Conservation (phyloP, 2,329 filamentous ascomycete genomes). For the Penicillium sp. region DNA sequence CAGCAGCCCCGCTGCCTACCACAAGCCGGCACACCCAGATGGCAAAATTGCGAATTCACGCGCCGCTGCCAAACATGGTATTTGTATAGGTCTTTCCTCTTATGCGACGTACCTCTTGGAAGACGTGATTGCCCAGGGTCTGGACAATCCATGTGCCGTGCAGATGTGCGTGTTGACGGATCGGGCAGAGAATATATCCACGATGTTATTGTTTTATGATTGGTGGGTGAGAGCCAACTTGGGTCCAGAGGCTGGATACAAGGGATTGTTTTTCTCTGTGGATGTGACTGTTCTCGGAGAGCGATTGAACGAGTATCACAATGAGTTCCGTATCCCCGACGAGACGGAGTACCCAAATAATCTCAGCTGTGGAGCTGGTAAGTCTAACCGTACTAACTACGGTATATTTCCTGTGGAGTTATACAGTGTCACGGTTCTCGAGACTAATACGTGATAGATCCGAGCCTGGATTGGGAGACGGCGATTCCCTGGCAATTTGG, state of each 20-base stretch:
- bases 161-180: slow-evolving; percentile 60
- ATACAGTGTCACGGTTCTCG: too few relatives aligned
- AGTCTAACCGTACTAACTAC: slow-evolving; percentile 33
- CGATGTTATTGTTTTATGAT: neutral
- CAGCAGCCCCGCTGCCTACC: slow-evolving; percentile 57
- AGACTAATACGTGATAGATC: slow-evolving; percentile 33
- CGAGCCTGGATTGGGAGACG: slow-evolving; percentile 53
- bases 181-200: slow-evolving; percentile 47
- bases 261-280: slow-evolving; percentile 59
- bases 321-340: slow-evolving; percentile 54
- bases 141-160: slow-evolving; percentile 55
- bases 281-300: slow-evolving; percentile 59
- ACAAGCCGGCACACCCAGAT: slow-evolving; percentile 56
- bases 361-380: slow-evolving; percentile 32
- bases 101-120: slow-evolving; percentile 53
- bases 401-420: slow-evolving; percentile 24
- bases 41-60: slow-evolving; percentile 56
- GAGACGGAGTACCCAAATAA: slow-evolving; percentile 52
- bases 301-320: slow-evolving; percentile 58
- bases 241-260: slow-evolving; percentile 52
- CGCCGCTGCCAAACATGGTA: slow-evolving; percentile 49
- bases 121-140: slow-evolving; percentile 49
- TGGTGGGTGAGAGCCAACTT: neutral
- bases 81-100: slow-evolving; percentile 55
- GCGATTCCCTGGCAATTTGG: slow-evolving; percentile 53